phyloP scores from a whole-genome alignment of 352 stramenopile species.

The Phytophthora capsici region DNA sequence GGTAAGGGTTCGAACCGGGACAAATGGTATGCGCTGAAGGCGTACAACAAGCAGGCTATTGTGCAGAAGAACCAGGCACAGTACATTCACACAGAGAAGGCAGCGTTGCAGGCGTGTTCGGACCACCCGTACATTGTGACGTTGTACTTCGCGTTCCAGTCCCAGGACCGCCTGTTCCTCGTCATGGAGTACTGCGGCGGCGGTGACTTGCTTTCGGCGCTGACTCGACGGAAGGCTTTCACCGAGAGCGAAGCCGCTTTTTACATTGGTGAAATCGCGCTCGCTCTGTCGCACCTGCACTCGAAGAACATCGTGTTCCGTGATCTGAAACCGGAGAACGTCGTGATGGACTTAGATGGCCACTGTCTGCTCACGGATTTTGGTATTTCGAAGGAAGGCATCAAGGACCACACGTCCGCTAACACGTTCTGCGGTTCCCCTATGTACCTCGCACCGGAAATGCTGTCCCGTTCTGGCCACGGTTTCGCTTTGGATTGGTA shows the following conservation, averaged over 20 bases:
- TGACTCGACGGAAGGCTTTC: slow-evolving; percentile 84
- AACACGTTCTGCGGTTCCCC: slow-evolving; percentile 90
- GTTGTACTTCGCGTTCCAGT: slow-evolving; percentile 88
- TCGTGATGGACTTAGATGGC: slow-evolving; percentile 87
- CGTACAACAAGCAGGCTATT: slow-evolving; percentile 90
- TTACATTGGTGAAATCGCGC: slow-evolving; percentile 86
- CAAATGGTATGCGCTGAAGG: slow-evolving; percentile 88
- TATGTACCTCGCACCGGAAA: slow-evolving; percentile 87
- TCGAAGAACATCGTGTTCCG: slow-evolving; percentile 90
- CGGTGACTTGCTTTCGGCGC: slow-evolving; percentile 75
- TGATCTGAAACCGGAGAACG: slow-evolving; percentile 88
- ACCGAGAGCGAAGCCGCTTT: slow-evolving; percentile 81
- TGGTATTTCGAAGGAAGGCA: slow-evolving; percentile 88
- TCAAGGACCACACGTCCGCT: slow-evolving; percentile 85
- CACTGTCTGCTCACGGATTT: slow-evolving; percentile 87
- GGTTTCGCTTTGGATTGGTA: slow-evolving; percentile 89
- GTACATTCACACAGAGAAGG: slow-evolving; percentile 89
- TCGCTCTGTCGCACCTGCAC: slow-evolving; percentile 84
- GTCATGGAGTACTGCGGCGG: slow-evolving; percentile 90
- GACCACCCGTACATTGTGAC: slow-evolving; percentile 90
- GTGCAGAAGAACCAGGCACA: slow-evolving; percentile 90
- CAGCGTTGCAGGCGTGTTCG: slow-evolving; percentile 79
- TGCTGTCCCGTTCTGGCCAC: slow-evolving; percentile 81
- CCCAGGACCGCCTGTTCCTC: slow-evolving; percentile 80
- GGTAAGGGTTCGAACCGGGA: slow-evolving; percentile 87